phyloP scores from a whole-genome alignment of 306 rosid species.

The Malus sylvestris region DNA sequence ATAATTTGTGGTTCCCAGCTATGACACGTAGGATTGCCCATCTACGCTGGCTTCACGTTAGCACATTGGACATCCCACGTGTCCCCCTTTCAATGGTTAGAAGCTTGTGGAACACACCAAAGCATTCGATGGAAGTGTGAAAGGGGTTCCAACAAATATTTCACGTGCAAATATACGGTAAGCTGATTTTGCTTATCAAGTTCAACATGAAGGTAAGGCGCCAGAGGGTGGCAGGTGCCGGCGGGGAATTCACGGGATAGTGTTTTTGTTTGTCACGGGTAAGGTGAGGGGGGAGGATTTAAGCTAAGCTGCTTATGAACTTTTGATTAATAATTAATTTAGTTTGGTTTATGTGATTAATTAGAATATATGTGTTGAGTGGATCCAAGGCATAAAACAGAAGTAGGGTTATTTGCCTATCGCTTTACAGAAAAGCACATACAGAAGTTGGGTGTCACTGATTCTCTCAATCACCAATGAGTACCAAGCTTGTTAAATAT shows the following conservation, averaged over 20 bases:
- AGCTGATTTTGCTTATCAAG: conserved; percentile 27
- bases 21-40: conserved; percentile 26
- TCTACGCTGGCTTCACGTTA: neutral
- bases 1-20: conserved; percentile 11
- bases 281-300: neutral
- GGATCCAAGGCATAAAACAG: conserved; percentile 21
- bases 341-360: conserved; percentile 14
- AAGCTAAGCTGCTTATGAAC: neutral
- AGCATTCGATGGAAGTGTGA: neutral
- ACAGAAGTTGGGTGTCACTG: neutral
- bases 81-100: neutral
- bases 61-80: neutral
- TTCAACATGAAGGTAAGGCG: neutral
- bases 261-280: conserved; percentile 52
- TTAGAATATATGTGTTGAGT: neutral
- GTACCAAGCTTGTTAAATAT: neutral
- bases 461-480: neutral
- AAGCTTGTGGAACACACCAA: neutral
- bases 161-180: conserved; percentile 40
- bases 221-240: conserved; percentile 38
- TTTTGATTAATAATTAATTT: conserved; percentile 11
- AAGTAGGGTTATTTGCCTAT: neutral
- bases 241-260: conserved; percentile 44
- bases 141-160: conserved; percentile 23
- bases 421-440: neutral